Evolutionary conservation across 73 alveolate genomes (phyloP).

Genomic region (Stentor coeruleus): DNA sequence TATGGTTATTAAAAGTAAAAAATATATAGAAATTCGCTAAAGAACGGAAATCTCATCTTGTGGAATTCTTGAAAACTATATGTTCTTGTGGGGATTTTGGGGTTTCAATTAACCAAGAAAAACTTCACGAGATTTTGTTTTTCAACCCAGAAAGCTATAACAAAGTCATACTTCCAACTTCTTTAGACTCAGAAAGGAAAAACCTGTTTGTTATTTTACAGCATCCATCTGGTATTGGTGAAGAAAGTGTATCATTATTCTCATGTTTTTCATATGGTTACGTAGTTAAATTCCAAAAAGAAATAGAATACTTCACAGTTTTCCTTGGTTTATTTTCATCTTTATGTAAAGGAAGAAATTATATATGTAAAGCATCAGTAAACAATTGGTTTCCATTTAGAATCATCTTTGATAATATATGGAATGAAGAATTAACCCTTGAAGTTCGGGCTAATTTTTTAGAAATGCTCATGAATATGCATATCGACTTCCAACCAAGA

Average conservation of each 20-base stretch:
- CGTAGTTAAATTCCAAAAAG: neutral
- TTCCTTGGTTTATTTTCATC: neutral
- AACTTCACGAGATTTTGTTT: neutral
- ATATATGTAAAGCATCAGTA: conserved; percentile 4
- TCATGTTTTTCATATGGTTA: neutral
- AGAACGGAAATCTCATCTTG: neutral
- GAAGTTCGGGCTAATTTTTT: conserved; percentile 37
- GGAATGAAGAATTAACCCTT: neutral
- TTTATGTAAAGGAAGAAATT: conserved; percentile 14
- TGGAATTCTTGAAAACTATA: conserved; percentile 20
- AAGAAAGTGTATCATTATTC: neutral
- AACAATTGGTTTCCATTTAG: neutral
- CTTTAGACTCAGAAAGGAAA: neutral
- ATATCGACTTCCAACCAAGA: conserved; percentile 42
- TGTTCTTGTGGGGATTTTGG: neutral
- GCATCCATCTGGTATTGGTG: neutral
- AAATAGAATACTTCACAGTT: neutral
- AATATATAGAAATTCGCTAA: neutral
- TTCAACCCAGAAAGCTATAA: neutral
- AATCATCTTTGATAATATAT: neutral
- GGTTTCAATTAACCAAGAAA: conserved; percentile 8
- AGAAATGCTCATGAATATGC: conserved; percentile 29
- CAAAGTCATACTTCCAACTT: neutral
- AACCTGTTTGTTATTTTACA: neutral
- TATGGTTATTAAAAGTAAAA: neutral